Evolutionary conservation across 306 rosid species (phyloP).

Genomic region (Quercus dentata): DNA sequence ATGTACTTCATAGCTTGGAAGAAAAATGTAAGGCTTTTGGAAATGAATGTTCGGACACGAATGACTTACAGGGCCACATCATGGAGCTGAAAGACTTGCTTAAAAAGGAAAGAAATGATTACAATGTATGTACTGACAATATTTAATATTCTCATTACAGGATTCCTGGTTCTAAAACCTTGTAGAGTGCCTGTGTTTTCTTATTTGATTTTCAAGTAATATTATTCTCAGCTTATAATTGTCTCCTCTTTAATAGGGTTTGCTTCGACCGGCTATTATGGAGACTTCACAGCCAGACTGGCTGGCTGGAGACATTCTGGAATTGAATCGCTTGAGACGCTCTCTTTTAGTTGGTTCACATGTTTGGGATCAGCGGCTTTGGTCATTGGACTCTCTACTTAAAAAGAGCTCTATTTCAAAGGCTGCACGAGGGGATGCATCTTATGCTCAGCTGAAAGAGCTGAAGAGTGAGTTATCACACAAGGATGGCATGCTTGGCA

Average conservation of each 20-base stretch:
- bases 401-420: conserved; percentile 38
- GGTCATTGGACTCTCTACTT: conserved; percentile 59
- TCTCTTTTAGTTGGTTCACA: conserved; percentile 76
- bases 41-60: conserved; percentile 39
- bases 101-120: conserved; percentile 65
- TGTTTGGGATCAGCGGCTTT: conserved; percentile 85
- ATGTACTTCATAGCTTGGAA: conserved; percentile 63
- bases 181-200: conserved; percentile 5
- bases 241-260: conserved; percentile 35
- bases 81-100: conserved; percentile 64
- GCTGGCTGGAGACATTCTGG: conserved; percentile 57
- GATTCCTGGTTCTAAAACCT: conserved; percentile 9
- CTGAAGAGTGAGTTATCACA: conserved; percentile 35
- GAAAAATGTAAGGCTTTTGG: conserved; percentile 41
- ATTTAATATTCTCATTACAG: conserved; percentile 6
- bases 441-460: conserved; percentile 33
- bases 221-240: conserved; percentile 16
- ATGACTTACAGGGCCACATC: conserved; percentile 52
- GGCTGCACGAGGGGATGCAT: conserved; percentile 36
- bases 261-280: conserved; percentile 51
- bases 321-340: conserved; percentile 72
- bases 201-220: not conserved
- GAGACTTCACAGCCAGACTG: conserved; percentile 40
- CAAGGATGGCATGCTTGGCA: conserved; percentile 36
- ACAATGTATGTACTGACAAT: conserved; percentile 54